These are phyloP conservation scores for Funneliformis mosseae DNA, from an alignment of 192 early-diverging fungal genomes.

Conservation along the genomic window DNA sequence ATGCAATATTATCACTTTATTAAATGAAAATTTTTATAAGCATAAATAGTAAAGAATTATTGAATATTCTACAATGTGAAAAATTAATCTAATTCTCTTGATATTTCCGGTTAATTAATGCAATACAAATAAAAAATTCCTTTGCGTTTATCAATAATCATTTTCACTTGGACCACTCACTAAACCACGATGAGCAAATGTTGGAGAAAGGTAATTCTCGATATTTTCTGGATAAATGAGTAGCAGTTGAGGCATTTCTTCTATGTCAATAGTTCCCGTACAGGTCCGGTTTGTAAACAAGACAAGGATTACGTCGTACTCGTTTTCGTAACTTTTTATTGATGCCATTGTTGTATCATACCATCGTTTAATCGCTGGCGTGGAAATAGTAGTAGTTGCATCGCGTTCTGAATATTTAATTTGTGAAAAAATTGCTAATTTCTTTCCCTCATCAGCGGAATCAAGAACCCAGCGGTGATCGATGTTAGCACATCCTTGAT, in stretches of 20 bases:
- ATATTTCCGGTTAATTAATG: too few species aligned
- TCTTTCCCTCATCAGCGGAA: slow-evolving; percentile 20
- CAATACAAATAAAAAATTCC: too few species aligned
- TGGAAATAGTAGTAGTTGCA: slow-evolving; percentile 30
- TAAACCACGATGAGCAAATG: slow-evolving; percentile 28
- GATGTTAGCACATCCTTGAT: slow-evolving; percentile 20
- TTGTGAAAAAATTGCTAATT: slow-evolving; percentile 29
- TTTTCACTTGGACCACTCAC: slow-evolving; percentile 16
- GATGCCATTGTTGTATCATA: slow-evolving; percentile 31
- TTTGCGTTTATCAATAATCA: slow-evolving; percentile 4
- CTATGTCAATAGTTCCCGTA: slow-evolving; percentile 11
- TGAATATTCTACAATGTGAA: background rate
- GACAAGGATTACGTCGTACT: slow-evolving; percentile 26
- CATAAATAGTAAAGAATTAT: background rate
- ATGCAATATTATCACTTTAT: too few species aligned
- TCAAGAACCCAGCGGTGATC: slow-evolving; percentile 25
- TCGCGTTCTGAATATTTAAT: slow-evolving; percentile 26
- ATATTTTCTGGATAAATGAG: slow-evolving; percentile 29
- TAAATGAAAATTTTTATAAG: background rate
- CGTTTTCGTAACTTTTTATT: slow-evolving; percentile 19
- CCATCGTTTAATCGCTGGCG: slow-evolving; percentile 16
- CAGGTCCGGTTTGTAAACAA: slow-evolving; percentile 24
- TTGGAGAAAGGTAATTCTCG: background rate
- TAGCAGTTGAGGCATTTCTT: slow-evolving; percentile 14
- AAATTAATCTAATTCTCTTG: slow-evolving; percentile 13